A percentile compares a stretch with the other conserved stretches of the same genome.
Conservation (phyloP, 1,284 basidiomycete species). For the Ceratobasidium sp. region DNA sequence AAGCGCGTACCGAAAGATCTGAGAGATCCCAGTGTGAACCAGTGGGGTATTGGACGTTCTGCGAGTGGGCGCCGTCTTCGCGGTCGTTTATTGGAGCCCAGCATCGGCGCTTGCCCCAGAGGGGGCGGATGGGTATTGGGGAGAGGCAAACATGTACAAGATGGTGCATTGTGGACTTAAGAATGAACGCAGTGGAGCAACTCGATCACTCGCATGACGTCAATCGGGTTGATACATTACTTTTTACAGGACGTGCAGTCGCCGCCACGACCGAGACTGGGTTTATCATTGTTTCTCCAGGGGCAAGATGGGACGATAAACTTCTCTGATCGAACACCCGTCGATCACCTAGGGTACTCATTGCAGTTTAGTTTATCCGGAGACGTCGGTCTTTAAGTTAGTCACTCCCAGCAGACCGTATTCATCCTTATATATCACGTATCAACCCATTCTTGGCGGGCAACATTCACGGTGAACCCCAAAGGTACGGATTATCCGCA, state of each 20-base stretch:
- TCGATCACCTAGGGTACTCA: too few relatives aligned
- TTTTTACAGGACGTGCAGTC: too few relatives aligned
- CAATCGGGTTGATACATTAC: too few relatives aligned
- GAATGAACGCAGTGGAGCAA: background rate
- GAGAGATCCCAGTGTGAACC: conserved; percentile 34
- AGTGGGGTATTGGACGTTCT: conserved; percentile 18
- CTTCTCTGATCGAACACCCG: background rate
- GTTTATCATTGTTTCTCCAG: conserved; percentile 5
- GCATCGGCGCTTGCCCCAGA: conserved; percentile 16
- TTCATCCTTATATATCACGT: too few relatives aligned
- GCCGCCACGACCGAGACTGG: background rate
- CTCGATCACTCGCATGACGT: conserved; percentile 18
- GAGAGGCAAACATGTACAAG: background rate
- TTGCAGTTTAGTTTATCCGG: too few relatives aligned
- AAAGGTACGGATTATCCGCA: too few relatives aligned
- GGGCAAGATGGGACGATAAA: background rate
- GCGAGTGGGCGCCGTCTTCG: background rate
- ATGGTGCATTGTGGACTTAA: conserved; percentile 8
- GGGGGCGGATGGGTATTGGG: background rate
- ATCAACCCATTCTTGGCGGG: too few relatives aligned
- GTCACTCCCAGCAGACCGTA: too few relatives aligned
- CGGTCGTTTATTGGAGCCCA: background rate
- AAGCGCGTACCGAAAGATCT: conserved; percentile 9
- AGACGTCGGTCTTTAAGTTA: too few relatives aligned
- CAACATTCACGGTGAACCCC: too few relatives aligned